These are phyloP conservation scores for Rhizophora mangle DNA, from an alignment of 345 rosid species.

Conservation along the genomic window DNA sequence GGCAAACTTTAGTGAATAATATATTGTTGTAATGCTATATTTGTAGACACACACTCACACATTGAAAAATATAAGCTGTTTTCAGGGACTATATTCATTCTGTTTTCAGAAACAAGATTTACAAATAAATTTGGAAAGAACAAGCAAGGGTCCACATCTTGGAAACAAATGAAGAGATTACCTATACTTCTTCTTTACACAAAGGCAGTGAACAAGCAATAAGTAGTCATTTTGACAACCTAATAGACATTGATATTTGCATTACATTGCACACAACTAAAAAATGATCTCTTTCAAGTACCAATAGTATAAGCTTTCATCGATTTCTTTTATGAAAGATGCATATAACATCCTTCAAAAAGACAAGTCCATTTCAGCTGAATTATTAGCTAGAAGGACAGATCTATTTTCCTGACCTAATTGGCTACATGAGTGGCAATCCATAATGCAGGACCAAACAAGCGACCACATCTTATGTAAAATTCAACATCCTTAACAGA, in stretches of 20 bases:
- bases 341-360: no score
- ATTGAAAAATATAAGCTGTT: background rate
- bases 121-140: no score
- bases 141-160: no score
- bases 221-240: background rate
- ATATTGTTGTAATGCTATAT: background rate
- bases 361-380: no score
- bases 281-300: no score
- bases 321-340: no score
- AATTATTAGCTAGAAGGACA: background rate
- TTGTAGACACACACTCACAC: background rate
- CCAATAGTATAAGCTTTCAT: no score
- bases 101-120: background rate
- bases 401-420: background rate
- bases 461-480: constrained; percentile 1
- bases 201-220: constrained; percentile 1
- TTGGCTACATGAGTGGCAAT: background rate
- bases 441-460: background rate
- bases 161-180: background rate
- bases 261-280: background rate
- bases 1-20: no score
- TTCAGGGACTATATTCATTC: background rate
- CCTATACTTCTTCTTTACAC: background rate
- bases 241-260: background rate
- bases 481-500: constrained; percentile 11